Evolutionary conservation across 2,329 filamentous ascomycete species (phyloP).

Genomic region (Tolypocladium capitatum): DNA sequence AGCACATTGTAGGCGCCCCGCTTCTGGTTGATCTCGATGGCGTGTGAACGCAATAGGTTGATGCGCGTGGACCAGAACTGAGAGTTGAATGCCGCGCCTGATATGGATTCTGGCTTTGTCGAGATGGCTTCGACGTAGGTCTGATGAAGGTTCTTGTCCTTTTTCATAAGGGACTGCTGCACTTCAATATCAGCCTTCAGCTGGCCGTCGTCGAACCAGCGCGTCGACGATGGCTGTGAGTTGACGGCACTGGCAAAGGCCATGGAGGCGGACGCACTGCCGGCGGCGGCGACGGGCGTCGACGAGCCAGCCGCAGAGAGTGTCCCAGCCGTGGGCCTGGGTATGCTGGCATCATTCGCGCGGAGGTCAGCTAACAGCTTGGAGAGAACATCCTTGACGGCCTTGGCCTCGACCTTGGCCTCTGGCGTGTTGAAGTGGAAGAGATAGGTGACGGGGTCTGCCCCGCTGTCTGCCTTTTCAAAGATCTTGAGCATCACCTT

Average conservation of each 20-base stretch:
- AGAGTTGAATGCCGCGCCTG: conserved; percentile 66
- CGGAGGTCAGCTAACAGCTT: conserved; percentile 61
- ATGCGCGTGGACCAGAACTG: conserved; percentile 93
- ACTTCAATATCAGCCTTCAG: conserved; percentile 68
- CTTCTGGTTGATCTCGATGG: conserved; percentile 75
- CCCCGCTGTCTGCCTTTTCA: conserved; percentile 47
- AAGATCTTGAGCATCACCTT: conserved; percentile 95
- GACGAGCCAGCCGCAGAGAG: conserved; percentile 11
- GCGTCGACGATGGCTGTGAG: conserved; percentile 38
- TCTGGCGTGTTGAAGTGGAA: conserved; percentile 80
- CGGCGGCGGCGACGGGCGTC: conserved; percentile 16
- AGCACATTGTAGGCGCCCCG: conserved; percentile 89
- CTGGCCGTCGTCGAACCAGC: conserved; percentile 69
- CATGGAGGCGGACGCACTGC: conserved; percentile 54
- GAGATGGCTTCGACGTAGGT: conserved; percentile 77
- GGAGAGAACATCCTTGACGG: conserved; percentile 70
- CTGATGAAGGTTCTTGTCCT: conserved; percentile 60
- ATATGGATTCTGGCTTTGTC: conserved; percentile 74
- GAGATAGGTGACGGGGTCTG: conserved; percentile 57
- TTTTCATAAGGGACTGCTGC: conserved; percentile 78
- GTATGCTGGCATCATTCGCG: conserved; percentile 34
- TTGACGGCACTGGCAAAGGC: conserved; percentile 60
- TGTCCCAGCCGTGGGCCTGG: conserved; percentile 28
- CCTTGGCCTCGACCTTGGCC: conserved; percentile 72
- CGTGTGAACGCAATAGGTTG: conserved; percentile 76